Conservation (phyloP, 1,139 yeast genomes). For the Lodderomyces margitis region DNA sequence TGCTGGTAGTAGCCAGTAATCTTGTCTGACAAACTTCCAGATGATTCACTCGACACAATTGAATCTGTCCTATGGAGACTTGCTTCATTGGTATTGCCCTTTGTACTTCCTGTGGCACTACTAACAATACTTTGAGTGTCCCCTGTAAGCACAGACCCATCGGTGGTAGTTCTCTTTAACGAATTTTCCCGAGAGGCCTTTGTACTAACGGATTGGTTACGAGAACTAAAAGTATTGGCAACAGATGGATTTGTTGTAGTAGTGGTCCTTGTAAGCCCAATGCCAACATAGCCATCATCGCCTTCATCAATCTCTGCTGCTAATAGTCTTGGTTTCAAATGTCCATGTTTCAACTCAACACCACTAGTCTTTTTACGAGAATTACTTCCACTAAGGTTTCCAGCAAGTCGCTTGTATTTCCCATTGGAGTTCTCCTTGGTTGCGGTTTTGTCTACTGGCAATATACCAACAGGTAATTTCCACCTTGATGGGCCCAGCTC, state of each 20-base stretch:
- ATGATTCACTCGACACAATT: constrained; percentile 15
- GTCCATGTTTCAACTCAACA: constrained; percentile 73
- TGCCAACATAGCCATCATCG: constrained; percentile 26
- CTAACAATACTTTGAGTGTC: constrained; percentile 23
- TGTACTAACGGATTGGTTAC: constrained; percentile 9
- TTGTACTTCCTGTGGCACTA: constrained; percentile 9
- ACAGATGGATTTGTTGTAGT: constrained; percentile 8
- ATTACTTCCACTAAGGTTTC: constrained; percentile 18
- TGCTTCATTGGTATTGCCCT: constrained; percentile 8
- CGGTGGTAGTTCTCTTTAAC: constrained; percentile 31
- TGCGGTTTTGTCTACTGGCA: constrained; percentile 40
- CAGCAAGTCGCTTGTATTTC: constrained; percentile 31
- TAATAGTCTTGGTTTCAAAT: constrained; percentile 66
- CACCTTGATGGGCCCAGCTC: constrained; percentile 55
- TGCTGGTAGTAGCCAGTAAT: constrained; percentile 44
- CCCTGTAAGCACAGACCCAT: constrained; percentile 21
- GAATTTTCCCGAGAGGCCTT: constrained; percentile 21
- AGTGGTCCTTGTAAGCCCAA: not conserved
- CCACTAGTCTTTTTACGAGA: constrained; percentile 38
- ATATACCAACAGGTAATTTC: constrained; percentile 66
- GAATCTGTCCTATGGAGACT: constrained; percentile 9
- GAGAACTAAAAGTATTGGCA: constrained; percentile 7
- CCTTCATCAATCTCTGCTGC: constrained; percentile 78
- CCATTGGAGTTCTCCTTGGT: constrained; percentile 28
- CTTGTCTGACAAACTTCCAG: constrained; percentile 23